A percentile compares a stretch with the other conserved stretches of the same genome.
Conservation (phyloP, 148 eudicot species). For the Vaccinium darrowii region DNA sequence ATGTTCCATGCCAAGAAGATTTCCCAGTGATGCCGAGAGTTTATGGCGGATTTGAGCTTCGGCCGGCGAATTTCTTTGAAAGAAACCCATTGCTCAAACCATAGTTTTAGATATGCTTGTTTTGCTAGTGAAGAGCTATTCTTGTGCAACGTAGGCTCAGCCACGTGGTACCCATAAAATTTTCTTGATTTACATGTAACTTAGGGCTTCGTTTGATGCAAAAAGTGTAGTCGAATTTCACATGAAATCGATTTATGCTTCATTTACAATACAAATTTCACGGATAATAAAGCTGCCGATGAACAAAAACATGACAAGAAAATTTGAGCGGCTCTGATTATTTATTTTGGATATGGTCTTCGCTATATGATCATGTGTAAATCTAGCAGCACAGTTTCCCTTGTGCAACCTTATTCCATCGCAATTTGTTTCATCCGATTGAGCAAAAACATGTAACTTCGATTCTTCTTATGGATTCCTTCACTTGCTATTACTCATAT, state of each 20-base stretch:
- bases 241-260: background rate
- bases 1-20: conserved; percentile 67
- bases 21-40: conserved; percentile 66
- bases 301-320: background rate
- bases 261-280: background rate
- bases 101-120: background rate
- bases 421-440: no score
- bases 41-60: conserved; percentile 49
- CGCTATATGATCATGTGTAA: background rate
- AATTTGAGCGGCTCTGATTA: background rate
- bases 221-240: no score
- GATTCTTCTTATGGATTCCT: no score
- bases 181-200: no score
- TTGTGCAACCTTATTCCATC: no score
- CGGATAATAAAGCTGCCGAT: no score
- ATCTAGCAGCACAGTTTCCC: background rate
- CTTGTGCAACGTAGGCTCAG: no score
- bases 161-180: no score
- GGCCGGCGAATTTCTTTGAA: conserved; percentile 65
- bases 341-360: no score
- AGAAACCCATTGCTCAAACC: conserved; percentile 36
- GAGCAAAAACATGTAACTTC: no score
- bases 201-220: no score
- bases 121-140: background rate
- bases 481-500: no score